Conservation (phyloP, 768 basidiomycete genomes). For the Hypsizygus marmoreus region DNA sequence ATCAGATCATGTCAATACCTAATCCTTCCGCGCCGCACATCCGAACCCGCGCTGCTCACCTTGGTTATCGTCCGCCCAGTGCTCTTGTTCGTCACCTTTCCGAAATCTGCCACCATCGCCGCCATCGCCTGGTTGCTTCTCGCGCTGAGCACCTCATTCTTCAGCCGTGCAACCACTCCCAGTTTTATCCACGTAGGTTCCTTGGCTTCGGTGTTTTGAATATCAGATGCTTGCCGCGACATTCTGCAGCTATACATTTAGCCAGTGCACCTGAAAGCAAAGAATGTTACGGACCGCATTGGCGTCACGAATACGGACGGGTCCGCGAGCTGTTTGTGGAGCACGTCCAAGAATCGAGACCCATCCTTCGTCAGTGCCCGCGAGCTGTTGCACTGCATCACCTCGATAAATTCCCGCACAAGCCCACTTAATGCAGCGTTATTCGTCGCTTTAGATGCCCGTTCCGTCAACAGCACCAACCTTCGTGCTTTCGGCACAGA, state of each 20-base stretch:
- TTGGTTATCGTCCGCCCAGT: conserved; percentile 75
- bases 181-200: conserved; percentile 58
- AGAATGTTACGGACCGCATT: conserved; percentile 43
- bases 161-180: conserved; percentile 59
- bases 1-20: background rate
- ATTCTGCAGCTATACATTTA: conserved; percentile 8
- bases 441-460: conserved; percentile 48
- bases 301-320: conserved; percentile 63
- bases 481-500: conserved; percentile 53
- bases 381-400: conserved; percentile 66
- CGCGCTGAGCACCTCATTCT: conserved; percentile 53
- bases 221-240: conserved; percentile 34
- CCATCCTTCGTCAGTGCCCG: conserved; percentile 70
- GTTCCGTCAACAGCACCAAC: conserved; percentile 48
- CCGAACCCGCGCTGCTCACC: no score
- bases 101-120: conserved; percentile 69
- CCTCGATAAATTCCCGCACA: conserved; percentile 61
- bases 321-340: conserved; percentile 72
- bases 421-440: conserved; percentile 54
- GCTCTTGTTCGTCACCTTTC: conserved; percentile 65
- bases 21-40: background rate
- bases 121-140: conserved; percentile 59
- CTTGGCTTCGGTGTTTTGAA: conserved; percentile 38
- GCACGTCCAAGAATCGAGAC: conserved; percentile 66
- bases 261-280: conserved; percentile 3